Base-by-base conservation (phyloP, 2,329 filamentous ascomycete species). In the Bipolaris zeicola region DNA sequence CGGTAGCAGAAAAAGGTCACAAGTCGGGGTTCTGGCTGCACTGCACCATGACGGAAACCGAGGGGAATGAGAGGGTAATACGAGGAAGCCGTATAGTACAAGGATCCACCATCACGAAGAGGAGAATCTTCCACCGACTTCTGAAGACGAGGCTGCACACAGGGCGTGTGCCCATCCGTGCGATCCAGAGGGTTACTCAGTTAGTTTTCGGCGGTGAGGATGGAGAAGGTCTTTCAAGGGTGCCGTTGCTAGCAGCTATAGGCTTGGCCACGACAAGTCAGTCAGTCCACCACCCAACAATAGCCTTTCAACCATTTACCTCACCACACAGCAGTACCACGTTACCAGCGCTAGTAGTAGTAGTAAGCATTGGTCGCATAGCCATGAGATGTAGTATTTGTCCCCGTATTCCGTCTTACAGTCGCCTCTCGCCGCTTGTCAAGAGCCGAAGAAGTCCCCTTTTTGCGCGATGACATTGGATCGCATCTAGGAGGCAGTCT, bases 401-500 rank as follows among this genome's bases (percentile, higher is more conserved):
- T 54, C 39, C 28, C 10, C 42, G 48, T 47, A 28, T 49, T 36
- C 22, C 45, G 22, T 26, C 31, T 39, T 39, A 18, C 34, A 11
- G 34, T 33, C 26, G 14, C 45, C 41, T 43, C 37, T n/a, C 36
- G 39, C 20, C 28, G 37, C 28, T 34, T 34, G 34, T 34, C 22
- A 6, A 31, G 26, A 36, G 6, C 39, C 39, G 34, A n/a, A 31
- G 31, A 24, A 24, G 11, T 33, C 39, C 11, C 33, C 33, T 38
- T 36, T 33, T 56, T 54, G 53, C 14, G 24, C 48, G 46, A 16
- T 11, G 1, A 10, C 22, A 18, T 4, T 6, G 45, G 34, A 8
- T 14, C 24, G 14, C 38, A 18, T 24, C 11, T 28, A 14, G 22
- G 41, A 36, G 37, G 20, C 52, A 61, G 31, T 52, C 46, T 60